phyloP scores from a whole-genome alignment of 352 stramenopile species.

The Aphanomyces stellatus region DNA sequence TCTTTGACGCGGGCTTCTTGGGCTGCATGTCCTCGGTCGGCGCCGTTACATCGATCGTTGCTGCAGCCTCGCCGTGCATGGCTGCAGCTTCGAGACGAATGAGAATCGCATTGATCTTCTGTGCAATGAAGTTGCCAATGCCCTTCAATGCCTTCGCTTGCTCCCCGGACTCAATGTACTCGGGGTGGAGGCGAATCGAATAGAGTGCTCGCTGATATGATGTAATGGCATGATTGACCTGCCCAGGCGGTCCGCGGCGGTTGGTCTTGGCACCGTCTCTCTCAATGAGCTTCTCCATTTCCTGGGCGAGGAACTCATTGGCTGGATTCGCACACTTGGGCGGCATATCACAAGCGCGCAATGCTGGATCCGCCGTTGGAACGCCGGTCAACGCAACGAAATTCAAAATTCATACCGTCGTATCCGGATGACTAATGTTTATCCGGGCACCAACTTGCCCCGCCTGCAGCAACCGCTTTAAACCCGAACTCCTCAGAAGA shows the following conservation, averaged over 20 bases:
- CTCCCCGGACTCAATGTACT: slow-evolving; percentile 33
- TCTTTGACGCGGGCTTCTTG: not conserved
- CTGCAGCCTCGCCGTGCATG: slow-evolving; percentile 24
- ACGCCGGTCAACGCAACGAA: no score
- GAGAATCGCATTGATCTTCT: slow-evolving; percentile 74
- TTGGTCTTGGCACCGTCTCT: slow-evolving; percentile 28
- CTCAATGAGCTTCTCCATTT: slow-evolving; percentile 45
- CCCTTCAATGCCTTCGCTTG: slow-evolving; percentile 61
- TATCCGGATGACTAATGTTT: not conserved
- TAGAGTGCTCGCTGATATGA: slow-evolving; percentile 65
- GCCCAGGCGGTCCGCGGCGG: not conserved
- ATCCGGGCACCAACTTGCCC: no score
- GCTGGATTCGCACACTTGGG: slow-evolving; percentile 34
- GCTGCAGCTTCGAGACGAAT: slow-evolving; percentile 18
- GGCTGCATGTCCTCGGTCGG: not conserved
- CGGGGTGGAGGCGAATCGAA: slow-evolving; percentile 46
- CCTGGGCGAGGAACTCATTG: slow-evolving; percentile 67
- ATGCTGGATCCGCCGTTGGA: not conserved
- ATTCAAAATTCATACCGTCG: not conserved
- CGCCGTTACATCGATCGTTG: slow-evolving; percentile 5
- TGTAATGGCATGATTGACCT: slow-evolving; percentile 2
- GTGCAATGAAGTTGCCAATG: slow-evolving; percentile 81
- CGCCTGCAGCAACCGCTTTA: no score
- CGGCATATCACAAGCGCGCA: slow-evolving; percentile 23
- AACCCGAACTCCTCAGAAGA: no score